Base-by-base conservation (phyloP, 768 basidiomycete species). In the Paxillus ammoniavirescens region DNA sequence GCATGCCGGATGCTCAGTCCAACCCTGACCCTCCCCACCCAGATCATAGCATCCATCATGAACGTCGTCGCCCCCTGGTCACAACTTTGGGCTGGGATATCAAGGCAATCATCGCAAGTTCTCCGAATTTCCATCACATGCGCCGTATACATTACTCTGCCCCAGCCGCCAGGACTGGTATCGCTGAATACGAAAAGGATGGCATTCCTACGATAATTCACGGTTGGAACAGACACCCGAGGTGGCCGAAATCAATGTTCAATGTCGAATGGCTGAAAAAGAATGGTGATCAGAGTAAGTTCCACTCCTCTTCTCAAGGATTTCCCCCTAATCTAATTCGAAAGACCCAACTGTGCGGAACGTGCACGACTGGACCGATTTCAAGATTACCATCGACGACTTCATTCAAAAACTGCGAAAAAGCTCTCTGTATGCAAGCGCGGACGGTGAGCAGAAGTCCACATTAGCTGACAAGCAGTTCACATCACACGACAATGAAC, bases 151-250 rank as follows among this genome's bases (percentile, higher is more conserved):
- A 66, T 17, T 62, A 57, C 30, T 58, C 57, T 9, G 57, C 66
- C 31, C 61, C 65, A 4, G 63, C 58, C 2, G 61, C 80, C 21
- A 52, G 66, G 3, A 50, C 63, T 2, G 64, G 63, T 36, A 75
- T 90, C 30, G 57, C 67, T 30, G 48, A 70, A 8, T 76, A 81
- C 43, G 87, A 90, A 44, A 45, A 56, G 4, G 56, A 63, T 14
- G 88, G 87, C 1, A 55, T 68, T 12, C 91, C 91, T 1, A 60
- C 91, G 47, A 79, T 93, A 26, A 77, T 93, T 14, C 72, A 81
- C 53, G 80, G 78, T 13, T 82, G 81, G 68, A 81, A 90, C 49
- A 67, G 78, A 47, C 76, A 78, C 42, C 58, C 70, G 0, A 55
- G 64, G 3, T 93, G 91, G 91, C 77, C 79, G 4, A 59, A 61